These are phyloP conservation scores for Chrysoporthe austroafricana DNA, from an alignment of 2,329 filamentous ascomycete genomes.

Conservation along the genomic window DNA sequence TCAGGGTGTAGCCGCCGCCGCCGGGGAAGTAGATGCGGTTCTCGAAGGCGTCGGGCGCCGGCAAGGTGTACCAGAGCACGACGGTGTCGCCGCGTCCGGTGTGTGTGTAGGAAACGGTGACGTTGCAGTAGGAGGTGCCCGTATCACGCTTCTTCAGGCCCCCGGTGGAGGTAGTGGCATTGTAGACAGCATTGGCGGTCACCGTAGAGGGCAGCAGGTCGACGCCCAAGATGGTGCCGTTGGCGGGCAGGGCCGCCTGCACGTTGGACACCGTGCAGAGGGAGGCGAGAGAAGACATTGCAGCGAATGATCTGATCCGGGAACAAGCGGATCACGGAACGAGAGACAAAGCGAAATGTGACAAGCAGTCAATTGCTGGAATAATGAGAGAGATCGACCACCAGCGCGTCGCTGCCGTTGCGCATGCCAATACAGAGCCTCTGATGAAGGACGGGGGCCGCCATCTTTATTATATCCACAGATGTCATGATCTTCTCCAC, in stretches of 20 bases:
- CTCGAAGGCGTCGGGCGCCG: conserved; percentile 42
- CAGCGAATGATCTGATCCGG: neutral
- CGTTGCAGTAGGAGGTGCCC: conserved; percentile 41
- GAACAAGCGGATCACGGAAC: neutral
- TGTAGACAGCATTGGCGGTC: conserved; percentile 44
- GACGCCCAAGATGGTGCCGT: conserved; percentile 47
- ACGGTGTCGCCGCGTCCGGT: conserved; percentile 39
- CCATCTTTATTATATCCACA: neutral
- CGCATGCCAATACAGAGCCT: neutral
- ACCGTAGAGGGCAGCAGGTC: conserved; percentile 46
- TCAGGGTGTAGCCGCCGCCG: conserved; percentile 48
- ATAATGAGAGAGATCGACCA: neutral
- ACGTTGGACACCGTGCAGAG: conserved; percentile 48
- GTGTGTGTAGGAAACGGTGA: conserved; percentile 42
- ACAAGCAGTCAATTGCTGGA: neutral
- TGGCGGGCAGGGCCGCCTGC: conserved; percentile 45
- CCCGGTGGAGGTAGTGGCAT: conserved; percentile 35
- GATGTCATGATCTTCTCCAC: neutral
- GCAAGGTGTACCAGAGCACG: conserved; percentile 41
- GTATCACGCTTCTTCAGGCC: conserved; percentile 30
- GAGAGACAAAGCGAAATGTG: neutral
- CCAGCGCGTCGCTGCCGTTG: neutral
- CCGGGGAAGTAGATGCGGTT: conserved; percentile 51
- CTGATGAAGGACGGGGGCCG: neutral
- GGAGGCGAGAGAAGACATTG: conserved; percentile 40